Percentiles rank a stretch among this genome's conserved stretches.
Evolutionary conservation across 1,139 yeast species (phyloP).

Genomic region (Debaryomyces sp.): DNA sequence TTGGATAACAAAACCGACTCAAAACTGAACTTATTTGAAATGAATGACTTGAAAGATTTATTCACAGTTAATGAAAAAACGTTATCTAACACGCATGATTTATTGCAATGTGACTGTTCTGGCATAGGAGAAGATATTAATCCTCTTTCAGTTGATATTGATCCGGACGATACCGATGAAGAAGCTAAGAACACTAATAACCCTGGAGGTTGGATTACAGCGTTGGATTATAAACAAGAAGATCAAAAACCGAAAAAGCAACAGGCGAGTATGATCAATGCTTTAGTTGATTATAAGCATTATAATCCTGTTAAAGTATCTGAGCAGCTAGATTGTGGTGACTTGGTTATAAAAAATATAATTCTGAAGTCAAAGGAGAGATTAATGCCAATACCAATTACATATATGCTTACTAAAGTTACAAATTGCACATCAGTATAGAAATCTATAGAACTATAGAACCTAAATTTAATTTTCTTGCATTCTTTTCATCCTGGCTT

Average conservation of each 20-base stretch:
- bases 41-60: slow-evolving; percentile 70
- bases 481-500: slow-evolving; percentile 62
- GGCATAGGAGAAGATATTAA: slow-evolving; percentile 47
- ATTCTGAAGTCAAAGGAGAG: slow-evolving; percentile 6
- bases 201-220: slow-evolving; percentile 51
- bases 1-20: slow-evolving; percentile 55
- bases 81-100: slow-evolving; percentile 77
- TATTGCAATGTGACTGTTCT: slow-evolving; percentile 71
- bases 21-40: slow-evolving; percentile 52
- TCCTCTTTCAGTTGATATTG: slow-evolving; percentile 16
- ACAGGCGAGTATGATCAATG: slow-evolving; percentile 51
- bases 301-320: slow-evolving; percentile 42
- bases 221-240: slow-evolving; percentile 46
- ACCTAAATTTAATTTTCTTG: slow-evolving; percentile 5
- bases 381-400: slow-evolving; percentile 9
- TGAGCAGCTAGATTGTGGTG: slow-evolving; percentile 12
- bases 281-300: slow-evolving; percentile 65
- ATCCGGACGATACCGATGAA: slow-evolving; percentile 17
- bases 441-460: slow-evolving; percentile 1
- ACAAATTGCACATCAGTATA: slow-evolving; percentile 6
- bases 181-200: slow-evolving; percentile 4
- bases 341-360: slow-evolving; percentile 7
- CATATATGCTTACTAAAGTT: slow-evolving; percentile 18
- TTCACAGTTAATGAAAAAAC: slow-evolving; percentile 61
- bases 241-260: slow-evolving; percentile 33